These are phyloP conservation scores for Periconia sp. DNA, from an alignment of 2,329 filamentous ascomycete genomes.

Conservation along the genomic window DNA sequence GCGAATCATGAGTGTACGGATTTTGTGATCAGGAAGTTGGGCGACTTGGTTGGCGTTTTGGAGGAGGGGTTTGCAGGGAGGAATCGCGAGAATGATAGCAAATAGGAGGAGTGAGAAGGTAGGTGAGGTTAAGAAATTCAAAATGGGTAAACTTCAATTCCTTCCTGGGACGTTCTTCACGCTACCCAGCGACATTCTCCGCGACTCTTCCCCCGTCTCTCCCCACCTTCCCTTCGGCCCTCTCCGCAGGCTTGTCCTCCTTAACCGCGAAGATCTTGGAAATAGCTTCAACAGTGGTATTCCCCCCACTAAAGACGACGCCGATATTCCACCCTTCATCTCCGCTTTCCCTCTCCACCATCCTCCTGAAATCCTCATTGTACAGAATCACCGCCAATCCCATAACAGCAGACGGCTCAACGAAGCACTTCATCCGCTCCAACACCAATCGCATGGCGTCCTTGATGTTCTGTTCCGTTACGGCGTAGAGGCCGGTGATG, in stretches of 20 bases:
- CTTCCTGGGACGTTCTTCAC: too few relatives aligned
- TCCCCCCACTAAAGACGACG: conserved; percentile 64
- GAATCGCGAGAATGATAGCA: conserved; percentile 5
- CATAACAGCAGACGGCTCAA: conserved; percentile 89
- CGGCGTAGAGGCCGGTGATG: conserved; percentile 70
- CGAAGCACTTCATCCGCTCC: conserved; percentile 86
- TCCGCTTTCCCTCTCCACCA: conserved; percentile 71
- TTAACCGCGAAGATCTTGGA: conserved; percentile 53
- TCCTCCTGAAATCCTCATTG: conserved; percentile 72
- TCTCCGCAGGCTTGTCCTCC: conserved; percentile 33
- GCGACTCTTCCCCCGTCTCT: conserved; percentile 43
- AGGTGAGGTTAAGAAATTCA: background rate
- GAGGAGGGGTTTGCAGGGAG: conserved; percentile 71
- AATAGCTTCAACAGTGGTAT: conserved; percentile 65
- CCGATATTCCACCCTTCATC: conserved; percentile 73
- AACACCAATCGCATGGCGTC: conserved; percentile 74
- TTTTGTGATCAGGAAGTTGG: conserved; percentile 66
- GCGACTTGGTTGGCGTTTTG: conserved; percentile 74
- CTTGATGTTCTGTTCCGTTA: conserved; percentile 80
- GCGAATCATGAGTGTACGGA: conserved; percentile 75
- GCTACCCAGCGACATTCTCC: conserved; percentile 49
- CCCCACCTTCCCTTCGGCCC: conserved; percentile 44
- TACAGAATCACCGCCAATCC: conserved; percentile 79
- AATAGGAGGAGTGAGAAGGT: background rate
- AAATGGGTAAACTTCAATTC: too few relatives aligned